Evolutionary conservation across 2,329 filamentous ascomycete species (phyloP), one percentile per base, ranked within the genome.

Genomic region (Cladosporium colombiae): DNA sequence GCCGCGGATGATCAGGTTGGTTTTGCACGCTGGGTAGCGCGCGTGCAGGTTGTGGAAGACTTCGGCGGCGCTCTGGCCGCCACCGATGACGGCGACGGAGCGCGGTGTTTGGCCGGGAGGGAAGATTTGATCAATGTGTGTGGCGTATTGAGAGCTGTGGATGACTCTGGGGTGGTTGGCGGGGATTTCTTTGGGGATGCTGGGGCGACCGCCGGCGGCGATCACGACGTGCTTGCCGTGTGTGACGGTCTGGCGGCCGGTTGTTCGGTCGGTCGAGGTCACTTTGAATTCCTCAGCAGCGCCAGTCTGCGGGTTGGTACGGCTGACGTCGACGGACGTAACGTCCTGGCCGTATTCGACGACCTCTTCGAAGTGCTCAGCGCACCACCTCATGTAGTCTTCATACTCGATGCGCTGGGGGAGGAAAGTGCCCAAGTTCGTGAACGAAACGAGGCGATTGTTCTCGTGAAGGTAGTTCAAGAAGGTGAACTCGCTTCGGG

Each of bases 361-460:
- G 52, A 90, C 80, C 68, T 88, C 78, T 59, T 85, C 85, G 74
- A 98, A 98, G 75, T 89, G 89, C 67, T 86, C 83, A 14, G 94
- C 91, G 76, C 92, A 97, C 94, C 94, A 98, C 68, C 90, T 86
- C 78, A 98, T 89, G 79, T 98, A 98, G 78, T 97, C 93, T 77
- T 97, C 93, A 74, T 96, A 98, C 80, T 98, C 94, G 68, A 90
- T 83, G 29, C 94, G 87, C 33, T 91, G 88, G 0, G 94, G 94
- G 35, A 96, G 80, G 81, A 97, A 97, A 0, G 94, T 97, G 73
- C 87, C 85, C 58, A 98, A 81, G 79, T 98, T 98, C 72, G 91
- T 93, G 74, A 98, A 98, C 71, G 94, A 89, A 58, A 96, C 87
- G 46, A 98, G 84, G n/a, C 94, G 86, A 65, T 85, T 85, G 72